Conservation (phyloP, 2,329 filamentous ascomycete genomes). For the Epichloe aotearoae region DNA sequence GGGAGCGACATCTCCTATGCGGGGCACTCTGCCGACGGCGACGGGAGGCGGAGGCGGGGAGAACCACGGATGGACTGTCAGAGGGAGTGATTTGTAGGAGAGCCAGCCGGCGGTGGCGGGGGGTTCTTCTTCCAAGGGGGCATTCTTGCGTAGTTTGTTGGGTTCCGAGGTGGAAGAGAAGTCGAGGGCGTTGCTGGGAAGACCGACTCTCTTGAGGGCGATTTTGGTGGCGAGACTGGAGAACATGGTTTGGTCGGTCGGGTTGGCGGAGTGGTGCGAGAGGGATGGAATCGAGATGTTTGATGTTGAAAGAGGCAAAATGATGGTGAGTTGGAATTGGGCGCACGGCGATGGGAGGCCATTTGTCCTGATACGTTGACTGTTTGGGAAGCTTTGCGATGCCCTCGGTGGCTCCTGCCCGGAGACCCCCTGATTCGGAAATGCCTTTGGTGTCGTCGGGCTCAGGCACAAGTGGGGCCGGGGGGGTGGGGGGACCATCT, state of each 20-base stretch:
- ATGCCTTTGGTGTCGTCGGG: too few species aligned
- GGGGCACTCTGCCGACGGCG: constrained; percentile 29
- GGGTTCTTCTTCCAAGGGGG: constrained; percentile 15
- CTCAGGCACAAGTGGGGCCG: too few species aligned
- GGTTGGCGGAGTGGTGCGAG: background rate
- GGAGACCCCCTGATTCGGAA: background rate
- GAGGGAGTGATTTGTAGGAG: constrained; percentile 33
- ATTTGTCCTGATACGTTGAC: background rate
- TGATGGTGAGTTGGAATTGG: too few species aligned
- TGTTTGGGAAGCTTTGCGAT: background rate
- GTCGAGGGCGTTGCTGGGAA: constrained; percentile 37
- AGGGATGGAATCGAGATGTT: too few species aligned
- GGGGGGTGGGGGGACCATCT: too few species aligned
- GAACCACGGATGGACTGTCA: constrained; percentile 41
- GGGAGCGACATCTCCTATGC: constrained; percentile 32
- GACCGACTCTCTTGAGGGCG: constrained; percentile 42
- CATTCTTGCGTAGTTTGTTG: constrained; percentile 22
- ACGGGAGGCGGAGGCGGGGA: constrained; percentile 37
- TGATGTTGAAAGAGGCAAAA: too few species aligned
- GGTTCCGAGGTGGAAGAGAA: constrained; percentile 17
- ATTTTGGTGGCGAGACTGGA: constrained; percentile 43
- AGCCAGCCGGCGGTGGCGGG: constrained; percentile 32
- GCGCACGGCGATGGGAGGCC: background rate
- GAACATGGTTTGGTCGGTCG: constrained; percentile 30
- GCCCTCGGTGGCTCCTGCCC: background rate